A percentile compares a stretch with the other conserved stretches of the same genome.
These are phyloP conservation scores for Floccularia luteovirens DNA, from an alignment of 768 basidiomycete genomes.

Conservation along the genomic window DNA sequence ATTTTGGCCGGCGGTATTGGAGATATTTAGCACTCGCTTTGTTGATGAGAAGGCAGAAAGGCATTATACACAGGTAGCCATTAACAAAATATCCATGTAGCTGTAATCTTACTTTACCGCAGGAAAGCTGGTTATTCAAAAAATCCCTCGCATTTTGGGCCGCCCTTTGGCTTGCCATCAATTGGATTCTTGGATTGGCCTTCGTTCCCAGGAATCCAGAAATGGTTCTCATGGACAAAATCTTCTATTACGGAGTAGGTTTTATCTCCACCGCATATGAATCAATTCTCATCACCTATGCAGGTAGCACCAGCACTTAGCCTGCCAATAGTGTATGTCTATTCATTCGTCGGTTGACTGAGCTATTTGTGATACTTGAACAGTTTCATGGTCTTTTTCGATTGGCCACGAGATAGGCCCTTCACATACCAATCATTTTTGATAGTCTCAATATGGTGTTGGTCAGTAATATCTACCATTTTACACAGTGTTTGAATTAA, in stretches of 20 bases:
- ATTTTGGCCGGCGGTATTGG: conserved; percentile 43
- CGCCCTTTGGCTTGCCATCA: conserved; percentile 54
- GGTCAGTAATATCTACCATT: conserved; percentile 27
- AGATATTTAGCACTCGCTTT: conserved; percentile 58
- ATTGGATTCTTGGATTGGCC: conserved; percentile 58
- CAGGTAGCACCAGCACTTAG: conserved; percentile 53
- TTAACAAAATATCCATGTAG: not conserved
- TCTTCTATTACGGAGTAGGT: conserved; percentile 49
- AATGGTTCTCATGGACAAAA: conserved; percentile 41
- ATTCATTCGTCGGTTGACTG: not conserved
- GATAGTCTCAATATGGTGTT: conserved; percentile 52
- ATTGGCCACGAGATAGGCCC: conserved; percentile 60
- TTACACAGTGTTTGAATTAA: not conserved
- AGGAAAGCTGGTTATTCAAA: conserved; percentile 70
- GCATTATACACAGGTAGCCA: conserved; percentile 31
- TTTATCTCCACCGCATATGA: conserved; percentile 3
- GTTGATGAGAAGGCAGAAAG: conserved; percentile 43
- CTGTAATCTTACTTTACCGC: conserved; percentile 6
- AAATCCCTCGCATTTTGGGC: conserved; percentile 63
- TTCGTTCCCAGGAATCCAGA: conserved; percentile 36
- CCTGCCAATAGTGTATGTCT: conserved; percentile 46
- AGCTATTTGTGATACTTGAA: not conserved
- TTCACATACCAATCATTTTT: conserved; percentile 57
- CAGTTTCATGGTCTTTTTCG: conserved; percentile 56
- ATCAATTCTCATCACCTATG: not conserved